Conservation (phyloP, 257 asterid genomes). For the Solanum neorickii region DNA sequence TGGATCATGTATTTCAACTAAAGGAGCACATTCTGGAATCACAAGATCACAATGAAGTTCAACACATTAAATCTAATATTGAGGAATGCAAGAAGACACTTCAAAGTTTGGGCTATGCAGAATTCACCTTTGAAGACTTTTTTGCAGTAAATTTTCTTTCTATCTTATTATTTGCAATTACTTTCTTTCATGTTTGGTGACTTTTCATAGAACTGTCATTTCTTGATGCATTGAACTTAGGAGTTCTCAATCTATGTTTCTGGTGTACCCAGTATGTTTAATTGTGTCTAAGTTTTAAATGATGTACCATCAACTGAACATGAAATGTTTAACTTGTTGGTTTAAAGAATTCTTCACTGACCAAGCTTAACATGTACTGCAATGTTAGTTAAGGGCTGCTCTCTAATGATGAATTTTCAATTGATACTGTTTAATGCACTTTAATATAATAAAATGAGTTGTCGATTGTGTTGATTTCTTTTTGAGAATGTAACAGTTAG, state of each 20-base stretch:
- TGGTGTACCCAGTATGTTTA: not conserved
- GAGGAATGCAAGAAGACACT: slow-evolving; percentile 84
- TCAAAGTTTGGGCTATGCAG: slow-evolving; percentile 77
- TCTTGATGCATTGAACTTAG: not conserved
- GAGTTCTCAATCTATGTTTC: not conserved
- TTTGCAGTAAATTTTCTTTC: slow-evolving; percentile 40
- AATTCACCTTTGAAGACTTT: slow-evolving; percentile 94
- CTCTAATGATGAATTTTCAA: not conserved
- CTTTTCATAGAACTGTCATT: not conserved
- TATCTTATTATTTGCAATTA: not conserved
- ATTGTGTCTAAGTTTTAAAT: not conserved
- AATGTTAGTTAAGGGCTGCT: not conserved
- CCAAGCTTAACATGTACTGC: not conserved
- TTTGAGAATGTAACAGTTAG: no score
- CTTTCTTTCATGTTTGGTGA: not conserved
- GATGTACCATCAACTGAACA: not conserved
- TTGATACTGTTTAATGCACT: not conserved
- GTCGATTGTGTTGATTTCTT: not conserved
- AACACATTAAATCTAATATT: slow-evolving; percentile 48
- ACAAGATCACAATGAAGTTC: slow-evolving; percentile 72
- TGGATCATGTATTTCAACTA: not conserved
- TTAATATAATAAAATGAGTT: not conserved
- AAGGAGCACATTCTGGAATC: slow-evolving; percentile 82
- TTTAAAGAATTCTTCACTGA: not conserved
- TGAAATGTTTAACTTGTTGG: not conserved